These are phyloP conservation scores for Zasmidium angulare DNA, from an alignment of 2,329 filamentous ascomycete genomes.

Conservation along the genomic window DNA sequence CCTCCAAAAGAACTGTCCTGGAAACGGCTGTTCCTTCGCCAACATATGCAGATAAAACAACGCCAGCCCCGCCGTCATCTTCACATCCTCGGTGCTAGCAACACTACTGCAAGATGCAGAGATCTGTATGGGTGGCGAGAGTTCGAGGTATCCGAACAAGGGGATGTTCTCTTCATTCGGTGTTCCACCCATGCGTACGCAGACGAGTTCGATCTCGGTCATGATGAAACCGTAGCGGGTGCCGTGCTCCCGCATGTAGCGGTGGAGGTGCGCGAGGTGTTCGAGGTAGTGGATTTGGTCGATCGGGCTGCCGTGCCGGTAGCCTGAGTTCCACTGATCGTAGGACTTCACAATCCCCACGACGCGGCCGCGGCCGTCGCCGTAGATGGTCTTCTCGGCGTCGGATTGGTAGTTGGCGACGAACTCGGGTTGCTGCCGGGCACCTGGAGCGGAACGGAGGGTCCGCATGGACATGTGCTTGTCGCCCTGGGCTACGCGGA, in stretches of 20 bases:
- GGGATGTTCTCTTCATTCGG: conserved; percentile 54
- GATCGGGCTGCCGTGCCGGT: conserved; percentile 81
- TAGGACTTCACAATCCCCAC: conserved; percentile 89
- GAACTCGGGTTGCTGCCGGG: conserved; percentile 63
- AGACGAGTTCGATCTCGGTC: conserved; percentile 90
- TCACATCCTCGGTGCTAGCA: conserved; percentile 43
- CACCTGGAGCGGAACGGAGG: conserved; percentile 32
- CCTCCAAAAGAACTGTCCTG: conserved; percentile 62
- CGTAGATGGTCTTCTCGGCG: conserved; percentile 49
- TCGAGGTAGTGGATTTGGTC: conserved; percentile 87
- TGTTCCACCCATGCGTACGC: conserved; percentile 72
- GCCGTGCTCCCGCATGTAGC: conserved; percentile 88
- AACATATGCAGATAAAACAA: conserved; percentile 77
- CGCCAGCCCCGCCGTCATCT: conserved; percentile 69
- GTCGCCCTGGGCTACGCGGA: conserved; percentile 72
- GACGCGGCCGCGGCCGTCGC: conserved; percentile 58
- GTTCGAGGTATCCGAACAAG: conserved; percentile 85
- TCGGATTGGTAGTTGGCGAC: conserved; percentile 62
- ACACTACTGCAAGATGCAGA: conserved; percentile 35
- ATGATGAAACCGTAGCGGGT: conserved; percentile 96
- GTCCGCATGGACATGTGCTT: conserved; percentile 57
- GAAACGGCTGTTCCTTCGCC: conserved; percentile 60
- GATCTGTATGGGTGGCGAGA: conserved; percentile 59
- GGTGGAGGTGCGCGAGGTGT: conserved; percentile 80
- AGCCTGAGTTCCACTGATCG: conserved; percentile 91